Evolutionary conservation across 1,139 yeast genomes (phyloP).

Genomic region (Zygosaccharomyces pseudobailii): DNA sequence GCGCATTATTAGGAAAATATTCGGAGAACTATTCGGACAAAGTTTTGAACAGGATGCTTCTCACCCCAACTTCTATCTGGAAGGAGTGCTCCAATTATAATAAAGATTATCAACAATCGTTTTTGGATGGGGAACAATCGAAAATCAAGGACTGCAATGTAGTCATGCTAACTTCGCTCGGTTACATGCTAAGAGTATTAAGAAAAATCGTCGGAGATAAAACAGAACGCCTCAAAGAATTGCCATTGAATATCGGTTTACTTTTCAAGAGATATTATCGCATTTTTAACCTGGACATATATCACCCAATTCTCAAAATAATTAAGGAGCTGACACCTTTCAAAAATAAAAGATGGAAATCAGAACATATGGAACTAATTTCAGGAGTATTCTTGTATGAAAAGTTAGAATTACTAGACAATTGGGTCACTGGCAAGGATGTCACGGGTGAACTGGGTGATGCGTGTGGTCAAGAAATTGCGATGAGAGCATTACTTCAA

Average conservation of each 20-base stretch:
- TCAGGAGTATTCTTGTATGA: slow-evolving; percentile 80
- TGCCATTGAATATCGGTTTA: slow-evolving; percentile 33
- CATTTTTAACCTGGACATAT: slow-evolving; percentile 57
- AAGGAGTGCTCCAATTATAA: slow-evolving; percentile 28
- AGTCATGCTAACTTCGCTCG: slow-evolving; percentile 35
- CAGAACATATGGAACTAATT: slow-evolving; percentile 87
- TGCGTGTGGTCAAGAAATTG: slow-evolving; percentile 82
- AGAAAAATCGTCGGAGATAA: slow-evolving; percentile 29
- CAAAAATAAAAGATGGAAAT: slow-evolving; percentile 92
- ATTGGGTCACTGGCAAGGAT: slow-evolving; percentile 86
- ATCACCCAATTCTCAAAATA: slow-evolving; percentile 65
- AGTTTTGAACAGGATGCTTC: slow-evolving; percentile 38
- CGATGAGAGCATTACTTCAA: slow-evolving; percentile 73
- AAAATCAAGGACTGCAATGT: slow-evolving; percentile 19
- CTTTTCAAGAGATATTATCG: slow-evolving; percentile 30
- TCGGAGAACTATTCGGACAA: slow-evolving; percentile 38
- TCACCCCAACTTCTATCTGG: slow-evolving; percentile 47
- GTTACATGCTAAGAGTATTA: slow-evolving; percentile 23
- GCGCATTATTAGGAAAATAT: slow-evolving; percentile 36
- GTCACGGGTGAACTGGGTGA: slow-evolving; percentile 70
- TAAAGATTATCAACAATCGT: slow-evolving; percentile 11
- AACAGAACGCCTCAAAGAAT: slow-evolving; percentile 33
- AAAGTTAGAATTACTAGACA: slow-evolving; percentile 67
- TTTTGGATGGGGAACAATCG: neutral
- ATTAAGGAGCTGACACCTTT: slow-evolving; percentile 81